Conservation (phyloP, 2,329 filamentous ascomycete genomes). For the Pyrenophora tritici-repentis region DNA sequence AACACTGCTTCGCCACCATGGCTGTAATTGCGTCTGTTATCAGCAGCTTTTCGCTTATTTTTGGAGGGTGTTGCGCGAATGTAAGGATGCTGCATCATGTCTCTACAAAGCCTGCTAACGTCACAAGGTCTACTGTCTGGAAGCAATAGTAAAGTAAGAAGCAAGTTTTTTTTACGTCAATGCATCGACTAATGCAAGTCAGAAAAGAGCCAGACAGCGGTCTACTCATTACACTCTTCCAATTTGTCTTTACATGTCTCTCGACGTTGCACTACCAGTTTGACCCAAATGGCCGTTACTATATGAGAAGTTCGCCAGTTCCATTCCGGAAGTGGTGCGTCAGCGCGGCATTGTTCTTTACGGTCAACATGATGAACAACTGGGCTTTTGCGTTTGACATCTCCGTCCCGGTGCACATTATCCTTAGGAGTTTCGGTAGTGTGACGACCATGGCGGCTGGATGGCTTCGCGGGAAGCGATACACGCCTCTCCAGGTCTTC, state of each 20-base stretch:
- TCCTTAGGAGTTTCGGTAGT: conserved; percentile 90
- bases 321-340: conserved; percentile 83
- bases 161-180: not conserved
- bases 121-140: conserved; percentile 81
- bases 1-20: conserved; percentile 22
- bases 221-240: conserved; percentile 63
- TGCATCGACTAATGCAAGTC: conserved; percentile 21
- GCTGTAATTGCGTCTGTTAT: conserved; percentile 44
- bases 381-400: conserved; percentile 97
- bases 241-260: conserved; percentile 67
- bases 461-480: conserved; percentile 81
- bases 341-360: conserved; percentile 89
- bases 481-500: conserved; percentile 77
- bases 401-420: conserved; percentile 95
- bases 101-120: conserved; percentile 13
- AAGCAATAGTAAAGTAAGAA: conserved; percentile 91
- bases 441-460: conserved; percentile 96
- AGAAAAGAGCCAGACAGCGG: conserved; percentile 85
- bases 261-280: conserved; percentile 54
- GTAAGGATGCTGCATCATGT: conserved; percentile 55
- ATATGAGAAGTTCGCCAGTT: conserved; percentile 76
- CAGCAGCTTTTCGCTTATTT: conserved; percentile 80
- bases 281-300: conserved; percentile 66
- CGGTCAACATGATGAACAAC: conserved; percentile 95
- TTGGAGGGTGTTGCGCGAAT: conserved; percentile 94